Conservation (phyloP, 2,329 filamentous ascomycete genomes). For the Aspergillus phoenicis region DNA sequence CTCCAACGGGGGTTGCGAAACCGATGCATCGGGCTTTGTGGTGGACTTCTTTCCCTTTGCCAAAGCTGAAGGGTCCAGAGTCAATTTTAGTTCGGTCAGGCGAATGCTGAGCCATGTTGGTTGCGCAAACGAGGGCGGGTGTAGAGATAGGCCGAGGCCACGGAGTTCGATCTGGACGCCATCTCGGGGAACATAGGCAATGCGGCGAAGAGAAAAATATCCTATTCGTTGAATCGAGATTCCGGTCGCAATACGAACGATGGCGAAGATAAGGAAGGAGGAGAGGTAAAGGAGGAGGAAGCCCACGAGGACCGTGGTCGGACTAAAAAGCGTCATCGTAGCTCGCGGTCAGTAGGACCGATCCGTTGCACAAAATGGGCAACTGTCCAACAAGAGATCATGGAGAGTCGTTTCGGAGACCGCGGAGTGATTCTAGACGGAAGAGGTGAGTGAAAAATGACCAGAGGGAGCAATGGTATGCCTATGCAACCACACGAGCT, state of each 20-base stretch:
- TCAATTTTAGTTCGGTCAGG: constrained; percentile 80
- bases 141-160: constrained; percentile 81
- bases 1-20: constrained; percentile 29
- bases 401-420: constrained; percentile 17
- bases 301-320: constrained; percentile 84
- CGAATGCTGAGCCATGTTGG: constrained; percentile 95
- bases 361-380: constrained; percentile 28
- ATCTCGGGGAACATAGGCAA: constrained; percentile 86
- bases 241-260: constrained; percentile 88
- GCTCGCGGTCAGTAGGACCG: constrained; percentile 37
- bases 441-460: neutral
- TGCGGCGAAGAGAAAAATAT: constrained; percentile 85
- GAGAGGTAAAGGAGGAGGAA: constrained; percentile 83
- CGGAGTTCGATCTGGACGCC: constrained; percentile 88
- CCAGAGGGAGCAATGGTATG: constrained; percentile 2
- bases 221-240: constrained; percentile 95
- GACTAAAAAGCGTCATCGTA: constrained; percentile 54
- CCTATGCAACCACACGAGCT: neutral
- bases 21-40: constrained; percentile 25
- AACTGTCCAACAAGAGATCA: constrained; percentile 22
- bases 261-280: constrained; percentile 90
- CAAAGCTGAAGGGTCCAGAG: constrained; percentile 72
- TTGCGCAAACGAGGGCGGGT: constrained; percentile 93
- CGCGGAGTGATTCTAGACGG: constrained; percentile 2
- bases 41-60: constrained; percentile 28